These are phyloP conservation scores for Boletus vermiculosoides DNA, from an alignment of 768 basidiomycete species.

Conservation along the genomic window DNA sequence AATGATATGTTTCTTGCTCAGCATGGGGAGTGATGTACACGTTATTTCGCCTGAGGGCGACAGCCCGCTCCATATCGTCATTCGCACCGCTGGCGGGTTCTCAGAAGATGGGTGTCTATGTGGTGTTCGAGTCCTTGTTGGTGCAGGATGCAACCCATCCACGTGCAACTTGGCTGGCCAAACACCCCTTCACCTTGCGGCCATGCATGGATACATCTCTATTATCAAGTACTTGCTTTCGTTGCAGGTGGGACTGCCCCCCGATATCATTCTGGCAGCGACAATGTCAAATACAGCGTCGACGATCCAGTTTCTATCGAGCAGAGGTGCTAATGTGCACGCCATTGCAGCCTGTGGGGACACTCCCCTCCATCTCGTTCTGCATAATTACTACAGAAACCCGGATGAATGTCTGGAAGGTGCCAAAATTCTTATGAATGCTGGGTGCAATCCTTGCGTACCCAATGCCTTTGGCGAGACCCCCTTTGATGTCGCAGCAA, in stretches of 20 bases:
- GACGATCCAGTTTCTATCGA: background rate
- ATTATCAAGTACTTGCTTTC: constrained; percentile 2
- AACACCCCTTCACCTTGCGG: background rate
- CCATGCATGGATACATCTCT: background rate
- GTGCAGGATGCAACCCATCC: constrained; percentile 10
- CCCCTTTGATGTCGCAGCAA: background rate
- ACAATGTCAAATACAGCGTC: rapidly evolving
- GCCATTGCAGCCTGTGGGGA: background rate
- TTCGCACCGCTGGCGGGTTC: too few relatives aligned
- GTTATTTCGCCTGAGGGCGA: too few relatives aligned
- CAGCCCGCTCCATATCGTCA: background rate
- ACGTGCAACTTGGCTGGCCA: background rate
- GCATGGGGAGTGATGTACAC: too few relatives aligned
- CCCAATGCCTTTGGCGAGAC: background rate
- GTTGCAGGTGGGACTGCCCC: background rate
- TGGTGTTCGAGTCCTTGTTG: background rate
- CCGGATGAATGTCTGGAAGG: background rate
- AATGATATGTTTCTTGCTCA: too few relatives aligned
- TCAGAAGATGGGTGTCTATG: too few relatives aligned
- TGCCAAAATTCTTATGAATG: background rate
- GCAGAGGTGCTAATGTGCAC: background rate
- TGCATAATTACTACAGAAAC: rapidly evolving
- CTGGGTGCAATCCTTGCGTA: background rate
- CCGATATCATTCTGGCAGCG: background rate
- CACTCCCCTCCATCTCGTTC: background rate